Evolutionary conservation across 192 early-diverging fungal species (phyloP).

Genomic region (Gaertneriomyces semiglobifer): DNA sequence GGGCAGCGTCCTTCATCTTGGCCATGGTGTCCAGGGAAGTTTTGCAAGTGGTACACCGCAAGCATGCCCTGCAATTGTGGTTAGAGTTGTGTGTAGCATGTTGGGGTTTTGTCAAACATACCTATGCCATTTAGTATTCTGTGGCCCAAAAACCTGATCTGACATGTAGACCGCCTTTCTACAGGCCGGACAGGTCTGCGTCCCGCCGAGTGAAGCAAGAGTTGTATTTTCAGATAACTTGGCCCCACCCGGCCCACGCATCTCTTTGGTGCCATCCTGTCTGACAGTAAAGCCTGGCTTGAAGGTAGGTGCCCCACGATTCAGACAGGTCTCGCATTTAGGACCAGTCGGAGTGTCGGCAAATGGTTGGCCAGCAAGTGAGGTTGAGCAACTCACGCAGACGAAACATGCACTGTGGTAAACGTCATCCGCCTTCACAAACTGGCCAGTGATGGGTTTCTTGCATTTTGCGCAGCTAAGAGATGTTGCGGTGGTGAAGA

Average conservation of each 20-base stretch:
- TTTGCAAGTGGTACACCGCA: constrained; percentile 12
- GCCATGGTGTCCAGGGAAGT: constrained; percentile 17
- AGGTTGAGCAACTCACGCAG: constrained; percentile 4
- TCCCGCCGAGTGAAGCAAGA: constrained; percentile 7
- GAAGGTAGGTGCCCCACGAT: not conserved
- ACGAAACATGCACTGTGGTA: constrained; percentile 8
- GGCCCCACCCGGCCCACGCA: constrained; percentile 18
- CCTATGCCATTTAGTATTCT: constrained; percentile 26
- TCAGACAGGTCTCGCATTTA: constrained; percentile 15
- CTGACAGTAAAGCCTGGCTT: constrained; percentile 19
- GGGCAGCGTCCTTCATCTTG: constrained; percentile 16
- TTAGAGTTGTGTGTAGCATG: not conserved
- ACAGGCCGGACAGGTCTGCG: constrained; percentile 13
- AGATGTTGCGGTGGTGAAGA: not conserved
- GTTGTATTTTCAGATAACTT: constrained; percentile 10
- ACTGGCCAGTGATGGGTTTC: constrained; percentile 13
- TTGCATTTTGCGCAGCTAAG: constrained; percentile 5
- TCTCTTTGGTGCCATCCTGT: constrained; percentile 14
- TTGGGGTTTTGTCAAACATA: not conserved
- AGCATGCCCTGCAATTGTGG: constrained; percentile 7
- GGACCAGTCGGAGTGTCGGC: constrained; percentile 13
- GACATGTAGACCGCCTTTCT: constrained; percentile 19
- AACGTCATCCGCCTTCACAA: constrained; percentile 14
- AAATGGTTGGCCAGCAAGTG: constrained; percentile 6
- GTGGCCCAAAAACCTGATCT: constrained; percentile 19